These are phyloP conservation scores for Trichoderma reesei DNA, from an alignment of 495 filamentous ascomycete species.

Conservation along the genomic window DNA sequence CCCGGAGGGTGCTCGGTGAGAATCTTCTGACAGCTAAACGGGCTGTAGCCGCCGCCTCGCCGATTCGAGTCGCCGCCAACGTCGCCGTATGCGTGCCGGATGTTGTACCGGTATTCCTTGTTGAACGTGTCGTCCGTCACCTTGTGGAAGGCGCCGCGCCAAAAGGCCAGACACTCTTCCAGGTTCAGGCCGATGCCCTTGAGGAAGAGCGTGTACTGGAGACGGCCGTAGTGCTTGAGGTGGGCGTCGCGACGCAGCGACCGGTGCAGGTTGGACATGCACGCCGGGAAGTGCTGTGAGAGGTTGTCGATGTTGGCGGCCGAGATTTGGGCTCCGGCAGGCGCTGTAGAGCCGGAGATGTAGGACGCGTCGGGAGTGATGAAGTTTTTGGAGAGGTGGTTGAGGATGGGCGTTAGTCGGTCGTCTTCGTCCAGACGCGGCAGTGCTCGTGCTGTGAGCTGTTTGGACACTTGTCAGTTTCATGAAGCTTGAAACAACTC, in stretches of 20 bases:
- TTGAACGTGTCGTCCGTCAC: conserved; percentile 87
- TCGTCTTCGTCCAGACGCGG: conserved; percentile 95
- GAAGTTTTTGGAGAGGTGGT: conserved; percentile 88
- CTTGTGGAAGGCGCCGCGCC: conserved; percentile 73
- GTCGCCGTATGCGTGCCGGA: conserved; percentile 87
- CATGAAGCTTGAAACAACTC: neutral
- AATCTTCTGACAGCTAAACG: conserved; percentile 90
- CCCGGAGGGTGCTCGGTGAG: conserved; percentile 76
- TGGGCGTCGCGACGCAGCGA: conserved; percentile 75
- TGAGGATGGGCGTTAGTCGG: conserved; percentile 83
- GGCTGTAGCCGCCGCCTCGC: conserved; percentile 74
- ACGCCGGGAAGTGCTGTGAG: conserved; percentile 80
- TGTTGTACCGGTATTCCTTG: conserved; percentile 94
- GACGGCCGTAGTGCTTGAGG: conserved; percentile 84
- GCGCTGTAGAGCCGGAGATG: conserved; percentile 39
- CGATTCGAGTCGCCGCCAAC: conserved; percentile 88
- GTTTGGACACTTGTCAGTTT: neutral
- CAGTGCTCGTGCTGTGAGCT: conserved; percentile 80
- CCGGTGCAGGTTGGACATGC: conserved; percentile 84
- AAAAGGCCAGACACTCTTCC: conserved; percentile 90
- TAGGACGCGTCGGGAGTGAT: conserved; percentile 79
- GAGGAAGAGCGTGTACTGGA: conserved; percentile 94
- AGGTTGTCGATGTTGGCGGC: conserved; percentile 75
- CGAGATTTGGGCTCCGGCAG: conserved; percentile 60
- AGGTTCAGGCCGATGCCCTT: conserved; percentile 91